Percentiles rank a stretch among this genome's conserved stretches.
phyloP scores from a whole-genome alignment of 176 grass and related monocot species.

The Zizania latifolia region DNA sequence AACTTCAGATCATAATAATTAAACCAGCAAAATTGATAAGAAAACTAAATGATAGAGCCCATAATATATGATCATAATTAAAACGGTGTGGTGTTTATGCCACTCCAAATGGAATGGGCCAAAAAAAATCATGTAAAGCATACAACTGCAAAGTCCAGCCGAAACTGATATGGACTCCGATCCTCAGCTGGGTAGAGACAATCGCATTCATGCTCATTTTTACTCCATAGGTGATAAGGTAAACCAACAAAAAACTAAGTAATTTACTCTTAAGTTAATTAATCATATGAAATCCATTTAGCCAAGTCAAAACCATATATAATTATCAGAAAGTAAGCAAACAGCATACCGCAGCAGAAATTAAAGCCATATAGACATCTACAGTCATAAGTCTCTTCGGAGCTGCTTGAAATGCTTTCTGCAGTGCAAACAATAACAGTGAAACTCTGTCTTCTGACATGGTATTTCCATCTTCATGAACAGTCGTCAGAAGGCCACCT shows the following conservation, averaged over 20 bases:
- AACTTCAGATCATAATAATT: constrained; percentile 7
- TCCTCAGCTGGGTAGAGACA: neutral
- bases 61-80: constrained; percentile 4
- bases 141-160: neutral
- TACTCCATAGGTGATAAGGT: constrained; percentile 2
- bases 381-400: constrained; percentile 79
- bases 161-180: neutral
- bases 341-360: constrained; percentile 75
- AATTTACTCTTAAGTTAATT: neutral
- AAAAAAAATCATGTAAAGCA: neutral
- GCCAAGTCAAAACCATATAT: neutral
- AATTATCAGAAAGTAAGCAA: constrained; percentile 24
- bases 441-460: constrained; percentile 76
- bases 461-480: constrained; percentile 68
- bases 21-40: neutral
- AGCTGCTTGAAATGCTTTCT: constrained; percentile 88
- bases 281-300: constrained; percentile 13
- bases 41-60: neutral
- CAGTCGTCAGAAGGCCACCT: constrained; percentile 37
- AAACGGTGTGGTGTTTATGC: constrained; percentile 25
- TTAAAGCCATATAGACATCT: constrained; percentile 87
- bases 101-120: neutral
- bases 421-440: constrained; percentile 87
- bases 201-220: neutral
- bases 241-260: neutral